Base-by-base conservation (phyloP, 2,329 filamentous ascomycete genomes). In the Calonectria leucothoes region DNA sequence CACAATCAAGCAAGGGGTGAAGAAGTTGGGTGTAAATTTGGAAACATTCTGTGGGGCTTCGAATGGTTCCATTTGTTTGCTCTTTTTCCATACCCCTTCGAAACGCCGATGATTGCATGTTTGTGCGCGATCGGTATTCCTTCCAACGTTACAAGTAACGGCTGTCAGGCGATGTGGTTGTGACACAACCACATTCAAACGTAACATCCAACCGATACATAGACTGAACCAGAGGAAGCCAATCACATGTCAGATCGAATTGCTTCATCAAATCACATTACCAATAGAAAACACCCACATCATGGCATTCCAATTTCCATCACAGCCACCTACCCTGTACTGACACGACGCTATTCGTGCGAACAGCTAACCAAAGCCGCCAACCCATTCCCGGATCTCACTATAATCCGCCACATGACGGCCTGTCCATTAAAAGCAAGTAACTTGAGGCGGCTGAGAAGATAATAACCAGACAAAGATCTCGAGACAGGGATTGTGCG, bases 401-500 rank as follows among this genome's bases (percentile, higher is more conserved):
- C 35, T 48, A 64, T 57, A 29, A 20, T 31, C 49, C 25, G 29
- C 49, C 39, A 59, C 35, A 29, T n/a, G 42, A 10, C 25, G 10
- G 4, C 52, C 42, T 66, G n/a, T 12, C 23, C 42, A 48, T 20
- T 27, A 48, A 42, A 66, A 35, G n/a, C n/a, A 31, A 39, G 55
- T 23, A 12, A 39, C 8, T 61, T 12, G 7, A 10, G 33, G 23
- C 15, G 23, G 23, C 55, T 39, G 23, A 39, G 23, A 39, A 66
- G 31, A 70, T 35, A 63, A 59, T 31, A 23, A 45, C 14, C 37
- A n/a, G 37, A 29, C 2, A 29, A 27, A 61, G 49, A 7, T 59
- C 65, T 25, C 35, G 70, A 59, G 52, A 52, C 72, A 76, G 73
- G 77, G 73, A 66, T 76, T 68, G 33, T 84, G 84, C 82, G 84